Percentiles rank a stretch among this genome's conserved stretches.
Evolutionary conservation across 176 grass and related monocot genomes (phyloP).

Genomic region (Aegilops umbellulata): DNA sequence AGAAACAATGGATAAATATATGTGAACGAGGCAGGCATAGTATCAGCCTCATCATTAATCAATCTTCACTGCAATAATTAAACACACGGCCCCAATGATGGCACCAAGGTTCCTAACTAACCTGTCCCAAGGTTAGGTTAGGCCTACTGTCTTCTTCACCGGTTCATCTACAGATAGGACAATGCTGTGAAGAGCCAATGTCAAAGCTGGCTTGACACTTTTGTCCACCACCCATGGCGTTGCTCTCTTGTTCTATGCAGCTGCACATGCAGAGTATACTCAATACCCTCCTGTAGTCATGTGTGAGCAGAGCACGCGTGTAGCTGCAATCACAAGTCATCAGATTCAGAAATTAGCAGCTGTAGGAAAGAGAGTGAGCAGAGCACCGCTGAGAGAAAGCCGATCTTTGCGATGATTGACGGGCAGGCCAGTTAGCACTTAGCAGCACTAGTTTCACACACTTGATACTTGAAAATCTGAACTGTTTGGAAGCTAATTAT

Average conservation of each 20-base stretch:
- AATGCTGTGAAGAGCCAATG: neutral
- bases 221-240: slow-evolving; percentile 7
- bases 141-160: neutral
- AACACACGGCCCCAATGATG: slow-evolving; percentile 18
- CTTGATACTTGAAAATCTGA: neutral
- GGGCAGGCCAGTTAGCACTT: too few species aligned
- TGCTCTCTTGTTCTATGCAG: neutral
- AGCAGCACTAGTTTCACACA: too few species aligned
- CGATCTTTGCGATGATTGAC: neutral
- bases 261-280: too few species aligned
- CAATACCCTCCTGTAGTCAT: too few species aligned
- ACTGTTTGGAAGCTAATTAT: too few species aligned
- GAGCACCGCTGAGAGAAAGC: too few species aligned
- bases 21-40: neutral
- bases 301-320: slow-evolving; percentile 31
- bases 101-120: neutral
- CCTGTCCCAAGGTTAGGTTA: neutral
- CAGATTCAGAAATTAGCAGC: too few species aligned
- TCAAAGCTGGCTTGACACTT: slow-evolving; percentile 4
- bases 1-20: neutral
- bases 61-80: slow-evolving; percentile 16
- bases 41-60: neutral
- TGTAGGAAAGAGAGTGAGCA: too few species aligned
- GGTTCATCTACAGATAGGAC: neutral
- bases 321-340: too few species aligned